Evolutionary conservation across 495 filamentous ascomycete species (phyloP), one percentile per base, ranked within the genome.

Genomic region (Penicillium diatomitis): DNA sequence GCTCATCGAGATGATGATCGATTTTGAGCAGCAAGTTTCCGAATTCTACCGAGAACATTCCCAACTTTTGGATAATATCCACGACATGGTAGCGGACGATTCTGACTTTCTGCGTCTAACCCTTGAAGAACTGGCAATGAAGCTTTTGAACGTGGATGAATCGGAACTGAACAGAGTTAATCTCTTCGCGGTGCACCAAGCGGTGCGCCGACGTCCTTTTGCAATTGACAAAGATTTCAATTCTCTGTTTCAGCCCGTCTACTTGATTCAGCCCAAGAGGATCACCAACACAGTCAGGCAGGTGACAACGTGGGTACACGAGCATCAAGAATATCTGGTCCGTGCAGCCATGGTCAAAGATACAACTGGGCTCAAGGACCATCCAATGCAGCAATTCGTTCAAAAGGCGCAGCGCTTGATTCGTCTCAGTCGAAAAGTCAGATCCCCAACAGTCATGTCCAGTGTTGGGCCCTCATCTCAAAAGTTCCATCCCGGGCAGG

Each of bases 131-230:
- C 78, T 92, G 50, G 75, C 87, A 10, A 70, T 68, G 41, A 62
- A 63, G 33, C 68, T 71, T 10, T 58, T 84, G 41, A 72, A 67
- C 31, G 64, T 71, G 12, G 53, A 65, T 4, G 48, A 61, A 20
- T 68, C 69, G 10, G 62, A 72, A 46, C 65, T 78, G 38, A 74
- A 76, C 3, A 61, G 73, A 5, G 62, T 75, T 32, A 76, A 74
- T 3, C 61, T 89, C 0, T 87, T 85, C 62, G 81, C 85, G 1
- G 78, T 91, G 5, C 85, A 88, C 50, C 79, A 74, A 43, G 69
- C 79, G 11, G 56, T 87, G 9, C 58, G 62, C 11, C 58, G 53
- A 1, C 39, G 57, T 44, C 53, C 68, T 0, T 72, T 73, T 32
- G 44, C 70, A 2, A 60, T 76, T 3, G 67, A 73, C n/a, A 73